Base-by-base conservation (phyloP, 306 rosid species). In the Lupinus albus region DNA sequence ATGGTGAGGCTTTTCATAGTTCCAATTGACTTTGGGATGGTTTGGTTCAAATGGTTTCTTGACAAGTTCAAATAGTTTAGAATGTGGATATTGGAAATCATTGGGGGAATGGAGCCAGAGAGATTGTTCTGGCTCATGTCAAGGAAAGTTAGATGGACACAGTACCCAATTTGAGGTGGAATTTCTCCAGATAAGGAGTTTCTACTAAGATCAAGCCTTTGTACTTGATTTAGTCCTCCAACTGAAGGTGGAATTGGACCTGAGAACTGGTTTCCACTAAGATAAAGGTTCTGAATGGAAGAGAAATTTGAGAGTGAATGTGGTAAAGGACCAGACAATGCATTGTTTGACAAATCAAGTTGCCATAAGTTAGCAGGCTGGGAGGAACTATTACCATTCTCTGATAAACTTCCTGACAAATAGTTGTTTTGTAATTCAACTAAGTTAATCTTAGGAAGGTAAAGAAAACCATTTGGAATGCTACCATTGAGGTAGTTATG, bases 71-170 rank as follows among this genome's bases (percentile, higher is more conserved):
- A 21, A 87, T 80, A 84, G 64, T 84, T 89, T 75, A 89, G 73
- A 4, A 84, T 86, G 4, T 30, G 92, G 67, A 84, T 73, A 39
- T 81, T 75, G 72, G 95, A 83, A 61, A 91, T 84, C 51, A 78
- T 73, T 0, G 72, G 78, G 1, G 97, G 92, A 61, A 91, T 74
- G 33, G 81, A 51, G 74, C 91, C 93, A 11, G 97, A 81, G 67
- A 91, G 91, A 81, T 86, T 91, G 85, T 91, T 91, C 80, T 89
- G 91, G 83, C 97, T 91, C 86, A 91, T 70, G 85, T 91, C 95
- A 28, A 91, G 91, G 81, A 73, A 88, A 12, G 92, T 86, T 6
- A 91, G 92, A 68, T 79, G 86, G 35, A 39, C 36, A 50, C 92
- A 88, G 36, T 80, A 56, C 4, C 85, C 92, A 11, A 91, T 78